These are phyloP conservation scores for Limnomonas spitsbergensis DNA, from an alignment of 139 green algal genomes.

Conservation along the genomic window DNA sequence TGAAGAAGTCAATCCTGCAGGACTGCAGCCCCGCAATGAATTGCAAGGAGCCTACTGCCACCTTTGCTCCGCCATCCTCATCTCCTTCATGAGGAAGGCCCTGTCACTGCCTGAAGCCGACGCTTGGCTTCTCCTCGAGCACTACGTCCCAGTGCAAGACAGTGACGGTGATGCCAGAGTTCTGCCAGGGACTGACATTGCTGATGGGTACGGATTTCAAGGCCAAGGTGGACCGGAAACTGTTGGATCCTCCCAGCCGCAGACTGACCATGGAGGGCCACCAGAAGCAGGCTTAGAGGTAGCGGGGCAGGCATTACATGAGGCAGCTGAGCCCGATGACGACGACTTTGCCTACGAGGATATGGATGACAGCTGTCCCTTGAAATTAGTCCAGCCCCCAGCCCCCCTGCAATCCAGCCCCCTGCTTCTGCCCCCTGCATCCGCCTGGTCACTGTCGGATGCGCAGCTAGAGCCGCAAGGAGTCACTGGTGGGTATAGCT, in stretches of 20 bases:
- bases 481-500: too few relatives aligned
- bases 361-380: not conserved
- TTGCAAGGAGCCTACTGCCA: not conserved
- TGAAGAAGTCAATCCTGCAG: too few relatives aligned
- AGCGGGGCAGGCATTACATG: too few relatives aligned
- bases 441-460: too few relatives aligned
- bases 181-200: too few relatives aligned
- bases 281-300: too few relatives aligned
- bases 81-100: not conserved
- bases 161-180: not conserved
- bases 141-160: not conserved
- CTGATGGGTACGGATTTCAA: too few relatives aligned
- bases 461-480: too few relatives aligned
- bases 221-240: too few relatives aligned
- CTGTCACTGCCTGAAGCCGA: not conserved
- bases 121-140: not conserved
- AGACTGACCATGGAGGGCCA: too few relatives aligned
- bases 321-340: not conserved
- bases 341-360: slow-evolving; percentile 10
- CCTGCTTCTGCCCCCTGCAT: too few relatives aligned
- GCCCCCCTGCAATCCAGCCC: not conserved
- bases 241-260: too few relatives aligned
- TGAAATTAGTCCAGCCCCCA: not conserved
- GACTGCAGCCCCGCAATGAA: not conserved
- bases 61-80: not conserved